These are phyloP conservation scores for Ophiocordyceps camponoti-rufipedis DNA, from an alignment of 2,329 filamentous ascomycete genomes.

Conservation along the genomic window DNA sequence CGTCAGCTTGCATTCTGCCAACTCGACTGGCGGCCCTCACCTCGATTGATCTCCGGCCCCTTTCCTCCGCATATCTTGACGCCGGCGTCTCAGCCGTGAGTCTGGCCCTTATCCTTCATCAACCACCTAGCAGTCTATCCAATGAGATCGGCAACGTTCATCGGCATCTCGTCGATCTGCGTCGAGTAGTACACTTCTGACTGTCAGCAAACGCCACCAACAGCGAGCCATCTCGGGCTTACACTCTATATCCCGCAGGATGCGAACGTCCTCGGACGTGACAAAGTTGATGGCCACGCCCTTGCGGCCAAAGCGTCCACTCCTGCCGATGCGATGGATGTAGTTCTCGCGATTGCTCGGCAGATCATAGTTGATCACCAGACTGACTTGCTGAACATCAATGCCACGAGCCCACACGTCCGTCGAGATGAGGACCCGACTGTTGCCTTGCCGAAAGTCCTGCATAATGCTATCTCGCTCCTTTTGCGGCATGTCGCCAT, in stretches of 20 bases:
- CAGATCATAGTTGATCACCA: conserved; percentile 99
- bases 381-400: conserved; percentile 97
- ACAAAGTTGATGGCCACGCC: conserved; percentile 99
- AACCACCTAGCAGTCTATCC: conserved; percentile 15
- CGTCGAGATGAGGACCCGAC: conserved; percentile 95
- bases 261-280: conserved; percentile 94
- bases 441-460: conserved; percentile 98
- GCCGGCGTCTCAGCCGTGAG: background rate
- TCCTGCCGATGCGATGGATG: conserved; percentile 98
- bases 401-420: conserved; percentile 98
- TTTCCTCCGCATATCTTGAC: background rate
- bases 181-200: conserved; percentile 74
- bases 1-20: background rate
- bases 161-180: conserved; percentile 97
- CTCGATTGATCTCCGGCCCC: background rate
- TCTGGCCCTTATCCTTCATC: background rate
- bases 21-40: background rate
- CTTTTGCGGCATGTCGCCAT: conserved; percentile 96
- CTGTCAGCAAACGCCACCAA: conserved; percentile 12
- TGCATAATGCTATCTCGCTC: conserved; percentile 99
- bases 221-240: conserved; percentile 17
- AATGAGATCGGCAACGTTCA: conserved; percentile 62
- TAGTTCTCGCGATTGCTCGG: conserved; percentile 99
- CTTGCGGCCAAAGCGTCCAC: conserved; percentile 98
- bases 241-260: conserved; percentile 99